Evolutionary conservation across 1,284 basidiomycete genomes (phyloP), one percentile per base, ranked within the genome.

Genomic region (Rhodotorula mucilaginosa): DNA sequence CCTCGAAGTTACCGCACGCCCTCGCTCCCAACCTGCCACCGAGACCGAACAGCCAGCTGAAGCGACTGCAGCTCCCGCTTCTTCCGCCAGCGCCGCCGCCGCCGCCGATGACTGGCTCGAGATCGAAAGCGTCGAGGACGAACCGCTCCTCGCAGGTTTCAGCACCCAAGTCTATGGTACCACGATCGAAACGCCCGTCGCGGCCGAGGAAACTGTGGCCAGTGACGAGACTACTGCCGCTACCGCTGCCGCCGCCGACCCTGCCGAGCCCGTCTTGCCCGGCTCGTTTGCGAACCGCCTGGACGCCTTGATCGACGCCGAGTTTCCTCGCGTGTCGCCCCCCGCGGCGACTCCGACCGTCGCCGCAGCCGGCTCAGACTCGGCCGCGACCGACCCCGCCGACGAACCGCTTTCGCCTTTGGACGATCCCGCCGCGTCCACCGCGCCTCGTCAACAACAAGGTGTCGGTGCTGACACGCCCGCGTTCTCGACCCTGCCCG

Each of bases 401-500:
- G 65, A 66, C 19, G 65, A 51, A 51, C 51, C 58, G 2, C 39
- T 58, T 21, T 59, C 57, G 15, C 13, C 46, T 15, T 5, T 16
- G 5, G 47, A 47, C 23, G 7, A 54, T 18, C 2, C n/a, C 21
- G n/a, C 23, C 56, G 15, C n/a, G n/a, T 12, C 56, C 48, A n/a
- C n/a, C 31, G 49, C 18, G 15, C 47, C 61, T 13, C 19, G 16
- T 18, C 46, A 10, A n/a, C 54, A 10, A n/a, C 54, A 21, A 44
- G 1, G 29, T 3, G 21, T 59, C 51, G 18, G 15, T 8, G 8
- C 23, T 2, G 34, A 61, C 47, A 5, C 47, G 5, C 29, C 49
- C 12, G 47, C 61, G 19, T 60, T 65, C 58, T 31, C 58, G 10
- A 29, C 39, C 15, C 58, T 66, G 19, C 64, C 64, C 13, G n/a